A percentile compares a stretch with the other conserved stretches of the same genome.
Conservation (phyloP, 345 rosid species). For the Heritiera fomes region DNA sequence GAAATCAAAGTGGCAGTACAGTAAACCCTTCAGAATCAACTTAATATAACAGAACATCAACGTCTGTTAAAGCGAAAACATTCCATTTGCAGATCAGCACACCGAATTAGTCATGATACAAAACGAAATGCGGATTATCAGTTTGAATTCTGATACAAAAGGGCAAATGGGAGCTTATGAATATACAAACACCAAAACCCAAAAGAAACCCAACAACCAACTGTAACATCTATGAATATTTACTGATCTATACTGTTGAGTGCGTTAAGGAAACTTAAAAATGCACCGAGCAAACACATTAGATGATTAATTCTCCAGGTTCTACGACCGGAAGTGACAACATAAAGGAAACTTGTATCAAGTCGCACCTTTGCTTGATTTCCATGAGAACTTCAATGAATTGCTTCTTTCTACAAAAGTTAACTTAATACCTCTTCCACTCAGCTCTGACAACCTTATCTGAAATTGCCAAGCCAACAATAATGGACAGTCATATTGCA, state of each 20-base stretch:
- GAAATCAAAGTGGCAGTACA: background rate
- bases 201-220: conserved; percentile 1
- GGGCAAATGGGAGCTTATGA: background rate
- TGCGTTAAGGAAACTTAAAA: conserved; percentile 11
- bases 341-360: background rate
- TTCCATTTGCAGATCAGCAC: background rate
- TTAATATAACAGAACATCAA: background rate
- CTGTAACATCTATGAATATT: conserved; percentile 22
- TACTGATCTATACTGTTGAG: conserved; percentile 23
- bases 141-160: conserved; percentile 2
- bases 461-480: conserved; percentile 31
- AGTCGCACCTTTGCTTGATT: background rate
- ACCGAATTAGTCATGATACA: background rate
- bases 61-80: background rate
- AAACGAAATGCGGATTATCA: background rate
- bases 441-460: conserved; percentile 64
- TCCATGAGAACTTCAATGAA: conserved; percentile 2
- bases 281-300: conserved; percentile 14
- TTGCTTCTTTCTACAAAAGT: conserved; percentile 23
- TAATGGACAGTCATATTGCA: conserved; percentile 16
- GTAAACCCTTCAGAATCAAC: background rate
- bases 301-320: conserved; percentile 15
- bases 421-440: conserved; percentile 61
- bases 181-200: conserved; percentile 15
- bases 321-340: conserved; percentile 3